A percentile compares a stretch with the other conserved stretches of the same genome.
Conservation (phyloP, 2,329 filamentous ascomycete genomes). For the Ophiocordyceps unilateralis region DNA sequence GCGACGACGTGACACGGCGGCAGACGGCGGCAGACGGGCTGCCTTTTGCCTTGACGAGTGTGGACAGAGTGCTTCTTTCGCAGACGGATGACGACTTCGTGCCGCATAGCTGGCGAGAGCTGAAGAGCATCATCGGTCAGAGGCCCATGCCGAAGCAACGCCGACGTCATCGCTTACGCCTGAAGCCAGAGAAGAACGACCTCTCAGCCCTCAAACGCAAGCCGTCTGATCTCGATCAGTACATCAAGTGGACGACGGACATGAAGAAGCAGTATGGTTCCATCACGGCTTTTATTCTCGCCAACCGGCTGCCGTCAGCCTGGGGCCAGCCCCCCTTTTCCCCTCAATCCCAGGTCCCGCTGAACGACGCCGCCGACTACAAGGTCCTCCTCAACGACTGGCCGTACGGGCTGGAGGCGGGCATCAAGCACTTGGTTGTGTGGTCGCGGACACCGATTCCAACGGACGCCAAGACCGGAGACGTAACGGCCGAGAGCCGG, state of each 20-base stretch:
- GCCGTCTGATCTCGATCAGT: conserved; percentile 63
- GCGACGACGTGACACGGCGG: conserved; percentile 11
- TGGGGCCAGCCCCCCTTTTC: conserved; percentile 50
- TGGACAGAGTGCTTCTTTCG: conserved; percentile 40
- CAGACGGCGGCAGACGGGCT: conserved; percentile 13
- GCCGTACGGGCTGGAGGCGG: conserved; percentile 62
- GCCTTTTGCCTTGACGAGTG: conserved; percentile 41
- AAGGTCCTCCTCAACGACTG: conserved; percentile 78
- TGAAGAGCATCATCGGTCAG: conserved; percentile 50
- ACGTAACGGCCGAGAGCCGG: conserved; percentile 53
- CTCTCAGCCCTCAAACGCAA: conserved; percentile 63
- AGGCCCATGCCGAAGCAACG: background rate
- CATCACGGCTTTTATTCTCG: conserved; percentile 62
- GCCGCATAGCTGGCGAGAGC: conserved; percentile 55
- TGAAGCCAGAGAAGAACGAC: conserved; percentile 30
- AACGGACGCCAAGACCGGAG: conserved; percentile 51
- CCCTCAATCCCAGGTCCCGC: conserved; percentile 30
- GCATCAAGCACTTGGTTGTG: conserved; percentile 68
- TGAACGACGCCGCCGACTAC: conserved; percentile 37
- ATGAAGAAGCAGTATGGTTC: conserved; percentile 60
- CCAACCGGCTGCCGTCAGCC: conserved; percentile 44
- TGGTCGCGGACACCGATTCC: conserved; percentile 77
- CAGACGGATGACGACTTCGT: conserved; percentile 54
- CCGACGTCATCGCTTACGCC: background rate
- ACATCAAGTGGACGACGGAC: conserved; percentile 59